Base-by-base conservation (phyloP, 1,284 basidiomycete species). In the Melampsora abietis-canadensis region DNA sequence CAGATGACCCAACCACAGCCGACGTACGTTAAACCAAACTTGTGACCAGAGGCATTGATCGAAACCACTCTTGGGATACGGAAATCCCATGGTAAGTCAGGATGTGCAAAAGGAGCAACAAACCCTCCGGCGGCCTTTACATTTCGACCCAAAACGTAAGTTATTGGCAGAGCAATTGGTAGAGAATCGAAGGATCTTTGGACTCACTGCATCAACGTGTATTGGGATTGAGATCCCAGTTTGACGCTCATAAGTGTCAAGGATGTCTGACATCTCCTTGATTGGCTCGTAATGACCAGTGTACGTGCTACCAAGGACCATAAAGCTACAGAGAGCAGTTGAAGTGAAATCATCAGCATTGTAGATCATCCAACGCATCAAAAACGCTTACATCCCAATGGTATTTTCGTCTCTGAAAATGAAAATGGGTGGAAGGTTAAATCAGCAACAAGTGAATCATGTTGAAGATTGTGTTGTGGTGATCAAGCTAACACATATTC, bases 271-370 rank as follows among this genome's bases (percentile, higher is more conserved):
- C 88, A 97, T 91, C 80, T 90, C 91, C 81, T 92, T 87, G 60
- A 97, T 94, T 27, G 90, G 88, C 80, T 97, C 94, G 80, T 94
- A 96, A 78, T 91, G 90, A 14, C 94, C 94, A 1, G 94, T 96
- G 83, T 95, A 95, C 17, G 94, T 96, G 73, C 83, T 84, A 14
- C 85, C 85, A 37, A 83, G 78, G 37, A 79, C 72, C 48, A 68
- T 14, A 31, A 76, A 61, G n/a, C 77, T 69, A 76, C 15, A 57
- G 63, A 66, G 46, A 8, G 68, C 44, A 40, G n/a, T 31, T 21
- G 66, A 65, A 37, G 46, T 40, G 80, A 78, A 73, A 80, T 80
- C 21, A 80, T 73, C 64, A 77, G 79, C 75, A 78, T n/a, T n/a
- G n/a, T 76, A 68, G 80, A 79, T 40, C 79, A 77, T 80, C 40